Evolutionary conservation across 352 stramenopile genomes (phyloP), one percentile per base, ranked within the genome.

Genomic region (Globisporangium cederbergense): DNA sequence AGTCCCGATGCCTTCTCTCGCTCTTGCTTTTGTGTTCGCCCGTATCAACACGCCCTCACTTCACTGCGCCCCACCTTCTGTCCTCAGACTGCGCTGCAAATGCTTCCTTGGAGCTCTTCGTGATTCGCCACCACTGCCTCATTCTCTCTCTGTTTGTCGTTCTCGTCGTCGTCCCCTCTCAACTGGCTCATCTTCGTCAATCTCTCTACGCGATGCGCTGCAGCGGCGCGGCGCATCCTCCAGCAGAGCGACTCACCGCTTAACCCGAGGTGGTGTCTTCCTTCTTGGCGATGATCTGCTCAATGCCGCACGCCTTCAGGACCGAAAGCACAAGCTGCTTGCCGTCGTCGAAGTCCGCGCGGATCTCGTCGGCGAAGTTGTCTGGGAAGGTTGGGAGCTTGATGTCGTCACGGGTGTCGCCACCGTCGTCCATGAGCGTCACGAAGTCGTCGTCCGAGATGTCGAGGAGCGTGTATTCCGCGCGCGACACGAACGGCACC

Each of bases 201-300:
- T 47, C 50, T 53, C 59, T 45, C 38, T 62, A 53, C 54, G 20
- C 38, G 60, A 49, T 46, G 49, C 49, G 16, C 59, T 16, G 4
- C 13, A 61, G 11, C 36, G 36, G 32, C 32, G 32, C 32, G 32
- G 32, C 56, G 51, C 56, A 51, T 43, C 30, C 43, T 45, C 8
- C 4, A 57, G 51, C 51, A 28, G 2, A 45, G 25, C 18, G 32
- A 46, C 16, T 25, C 20, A 18, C 30, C 40, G 51, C 63, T 68
- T 68, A 68, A 58, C 43, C 57, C 36, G 63, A 64, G 52, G 62
- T 72, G 58, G 82, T 78, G 83, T 95, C 87, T 76, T 98, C 93
- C 89, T 98, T 99, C 94, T 99, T 99, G 62, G 90, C 85, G 78
- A 99, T 91, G 72, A 99, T 95, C 85, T 99, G 96, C 86, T 99